Evolutionary conservation across 768 basidiomycete genomes (phyloP), one percentile per base, ranked within the genome.

Genomic region (Calocybe gangraenosa): DNA sequence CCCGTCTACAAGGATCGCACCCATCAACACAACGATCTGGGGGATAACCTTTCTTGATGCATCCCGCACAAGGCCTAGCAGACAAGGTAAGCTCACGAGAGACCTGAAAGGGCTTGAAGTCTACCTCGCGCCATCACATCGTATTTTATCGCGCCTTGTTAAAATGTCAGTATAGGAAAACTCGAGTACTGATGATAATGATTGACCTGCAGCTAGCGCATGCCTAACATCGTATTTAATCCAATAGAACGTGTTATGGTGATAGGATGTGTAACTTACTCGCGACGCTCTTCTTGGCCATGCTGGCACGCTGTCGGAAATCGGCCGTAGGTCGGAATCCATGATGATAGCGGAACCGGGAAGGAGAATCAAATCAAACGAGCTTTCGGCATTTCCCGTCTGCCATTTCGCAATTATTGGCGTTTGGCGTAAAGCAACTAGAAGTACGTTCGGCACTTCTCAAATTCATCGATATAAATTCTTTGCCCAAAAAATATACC

Each of bases 191-290:
- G 37, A 38, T 48, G 43, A 28, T 38, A 37, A 48, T 64, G 35
- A 57, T 51, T 55, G 54, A 73, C 79, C 79, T 78, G 71, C 79
- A 81, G 40, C 68, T 76, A 10, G 78, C 75, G 61, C 79, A 81
- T 34, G 79, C 79, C 79, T 81, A 36, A 37, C 23, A 52, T 40
- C 42, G 28, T 44, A 43, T 49, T 38, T 37, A 41, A 50, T 52
- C 38, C 28, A 36, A 23, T 15, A 23, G 37, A 46, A 4, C 22
- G 22, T 25, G 44, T 22, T 14, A 32, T 19, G 19, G 41, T 33
- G 28, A 48, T 20, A 53, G 46, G 53, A 54, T 42, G 60, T 25
- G 34, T 2, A 35, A 45, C 66, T 39, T 59, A 73, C 78, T 68
- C 78, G 79, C n/a, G 67, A 55, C 43, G 72, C 69, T 57, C 75